Conservation (phyloP, 1,284 basidiomycete genomes). For the Somion occarium region DNA sequence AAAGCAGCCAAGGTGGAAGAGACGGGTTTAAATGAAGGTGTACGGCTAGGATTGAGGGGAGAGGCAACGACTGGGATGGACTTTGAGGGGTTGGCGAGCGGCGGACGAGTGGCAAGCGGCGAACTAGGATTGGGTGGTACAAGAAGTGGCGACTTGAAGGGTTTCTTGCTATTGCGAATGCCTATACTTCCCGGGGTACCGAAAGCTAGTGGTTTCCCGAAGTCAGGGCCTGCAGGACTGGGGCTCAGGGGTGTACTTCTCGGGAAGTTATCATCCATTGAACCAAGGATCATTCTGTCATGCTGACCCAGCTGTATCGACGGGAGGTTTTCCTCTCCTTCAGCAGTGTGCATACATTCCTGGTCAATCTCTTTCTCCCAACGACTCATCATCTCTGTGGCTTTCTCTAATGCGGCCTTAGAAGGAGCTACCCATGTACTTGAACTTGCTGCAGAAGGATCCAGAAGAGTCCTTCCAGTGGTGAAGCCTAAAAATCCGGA, state of each 20-base stretch:
- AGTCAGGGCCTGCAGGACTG: conserved; percentile 26
- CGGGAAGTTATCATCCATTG: neutral
- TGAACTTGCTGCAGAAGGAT: neutral
- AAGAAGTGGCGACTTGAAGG: conserved; percentile 55
- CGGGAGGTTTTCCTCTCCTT: neutral
- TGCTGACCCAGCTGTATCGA: neutral
- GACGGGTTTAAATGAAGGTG: neutral
- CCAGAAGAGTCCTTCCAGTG: conserved; percentile 3
- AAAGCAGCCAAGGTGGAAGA: conserved; percentile 12
- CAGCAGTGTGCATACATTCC: conserved; percentile 3
- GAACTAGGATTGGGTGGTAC: neutral
- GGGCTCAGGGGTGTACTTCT: conserved; percentile 26
- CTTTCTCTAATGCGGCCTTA: conserved; percentile 50
- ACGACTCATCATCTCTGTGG: conserved; percentile 46
- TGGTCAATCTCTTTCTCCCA: conserved; percentile 47
- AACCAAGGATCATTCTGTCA: neutral
- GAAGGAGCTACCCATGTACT: conserved; percentile 43
- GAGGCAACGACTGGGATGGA: conserved; percentile 21
- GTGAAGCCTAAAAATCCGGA: neutral
- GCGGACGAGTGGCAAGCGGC: neutral
- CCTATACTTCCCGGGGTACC: conserved; percentile 3
- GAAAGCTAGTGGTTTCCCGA: conserved; percentile 18
- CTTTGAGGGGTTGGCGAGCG: conserved; percentile 11
- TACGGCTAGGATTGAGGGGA: conserved; percentile 27
- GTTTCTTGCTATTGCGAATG: conserved; percentile 31